Evolutionary conservation across 139 green algal genomes (phyloP), one percentile per base, ranked within the genome.

Genomic region (Bryopsis sp.): DNA sequence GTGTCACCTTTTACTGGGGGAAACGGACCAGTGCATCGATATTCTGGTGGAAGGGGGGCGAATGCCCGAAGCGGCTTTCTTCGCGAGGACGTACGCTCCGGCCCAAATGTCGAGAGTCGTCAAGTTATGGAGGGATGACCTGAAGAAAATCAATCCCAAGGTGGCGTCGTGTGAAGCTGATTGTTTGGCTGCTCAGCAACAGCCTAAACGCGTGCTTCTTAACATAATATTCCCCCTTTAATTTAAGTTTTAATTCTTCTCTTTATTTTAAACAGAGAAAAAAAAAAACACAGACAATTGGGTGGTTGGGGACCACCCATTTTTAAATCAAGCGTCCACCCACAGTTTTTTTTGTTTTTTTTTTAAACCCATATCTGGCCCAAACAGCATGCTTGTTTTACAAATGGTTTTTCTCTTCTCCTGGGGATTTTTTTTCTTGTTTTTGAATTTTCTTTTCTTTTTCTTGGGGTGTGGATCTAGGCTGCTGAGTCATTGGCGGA

Each of bases 401-500:
- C 43, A 54, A 54, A 54, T 54, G 43, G 19, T 11, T 19, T 26
- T 11, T 19, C 11, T 54, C 19, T 54, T 11, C 15, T 54, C 19
- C 43, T 54, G 43, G 11, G 43, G 43, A 54, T 54, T 54, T 11
- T 54, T 54, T 19, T 54, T 54, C 19, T 19, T 54, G 43, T 11
- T 26, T 26, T 54, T 11, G 15, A 54, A 11, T 54, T 11, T 63
- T 29, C 19, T 29, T 29, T 36, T 63, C 11, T n/a, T 63, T 8
- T 29, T 36, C n/a, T 7, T 35, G 15, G 11, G 15, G n/a, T 36
- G 24, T 63, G 54, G 15, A 29, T n/a, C n/a, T 63, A 63, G 36
- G 94, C 94, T 3, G 94, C 94, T 0, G 94, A 98, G 72, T 84
- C 89, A 1, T 80, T 99, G 31, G 94, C 94, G 1, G 93, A 98